A percentile compares a stretch with the other conserved stretches of the same genome.
Evolutionary conservation across 2,329 filamentous ascomycete genomes (phyloP).

Genomic region (Metarhizium robertsii): DNA sequence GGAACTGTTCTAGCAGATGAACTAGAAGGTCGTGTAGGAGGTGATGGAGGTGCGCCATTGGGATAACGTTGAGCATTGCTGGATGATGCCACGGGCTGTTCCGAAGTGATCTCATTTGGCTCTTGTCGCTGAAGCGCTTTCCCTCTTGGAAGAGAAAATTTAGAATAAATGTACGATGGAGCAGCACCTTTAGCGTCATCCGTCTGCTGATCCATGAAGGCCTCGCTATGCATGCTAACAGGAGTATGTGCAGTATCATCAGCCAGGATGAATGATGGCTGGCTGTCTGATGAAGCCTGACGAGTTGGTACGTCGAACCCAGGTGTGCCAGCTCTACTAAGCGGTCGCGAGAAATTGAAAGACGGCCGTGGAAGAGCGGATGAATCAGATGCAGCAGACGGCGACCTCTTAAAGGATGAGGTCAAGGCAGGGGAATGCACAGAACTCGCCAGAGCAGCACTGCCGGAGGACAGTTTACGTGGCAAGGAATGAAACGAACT

Average conservation of each 20-base stretch:
- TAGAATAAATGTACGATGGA: constrained; percentile 78
- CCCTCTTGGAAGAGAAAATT: constrained; percentile 74
- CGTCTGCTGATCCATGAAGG: constrained; percentile 44
- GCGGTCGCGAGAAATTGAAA: constrained; percentile 89
- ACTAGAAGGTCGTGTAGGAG: constrained; percentile 51
- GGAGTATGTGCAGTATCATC: constrained; percentile 62
- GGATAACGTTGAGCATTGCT: constrained; percentile 34
- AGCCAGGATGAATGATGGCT: constrained; percentile 51
- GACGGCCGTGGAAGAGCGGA: constrained; percentile 65
- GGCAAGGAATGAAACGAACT: constrained; percentile 52
- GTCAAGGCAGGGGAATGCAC: constrained; percentile 48
- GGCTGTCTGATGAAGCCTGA: constrained; percentile 58
- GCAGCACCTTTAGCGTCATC: constrained; percentile 42
- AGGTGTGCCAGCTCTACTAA: constrained; percentile 64
- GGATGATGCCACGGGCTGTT: constrained; percentile 38
- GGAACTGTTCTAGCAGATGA: constrained; percentile 33
- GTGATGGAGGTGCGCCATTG: constrained; percentile 47
- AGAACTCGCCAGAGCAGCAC: constrained; percentile 34
- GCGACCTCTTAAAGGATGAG: constrained; percentile 60
- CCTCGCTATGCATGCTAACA: constrained; percentile 63
- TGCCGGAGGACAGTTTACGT: constrained; percentile 73
- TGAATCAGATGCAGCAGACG: constrained; percentile 74
- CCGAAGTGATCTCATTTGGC: constrained; percentile 46
- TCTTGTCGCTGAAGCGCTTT: constrained; percentile 66
- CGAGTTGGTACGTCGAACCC: constrained; percentile 47